Evolutionary conservation across 2,329 filamentous ascomycete genomes (phyloP), one percentile per base, ranked within the genome.

Genomic region (Dactylella cylindrospora): DNA sequence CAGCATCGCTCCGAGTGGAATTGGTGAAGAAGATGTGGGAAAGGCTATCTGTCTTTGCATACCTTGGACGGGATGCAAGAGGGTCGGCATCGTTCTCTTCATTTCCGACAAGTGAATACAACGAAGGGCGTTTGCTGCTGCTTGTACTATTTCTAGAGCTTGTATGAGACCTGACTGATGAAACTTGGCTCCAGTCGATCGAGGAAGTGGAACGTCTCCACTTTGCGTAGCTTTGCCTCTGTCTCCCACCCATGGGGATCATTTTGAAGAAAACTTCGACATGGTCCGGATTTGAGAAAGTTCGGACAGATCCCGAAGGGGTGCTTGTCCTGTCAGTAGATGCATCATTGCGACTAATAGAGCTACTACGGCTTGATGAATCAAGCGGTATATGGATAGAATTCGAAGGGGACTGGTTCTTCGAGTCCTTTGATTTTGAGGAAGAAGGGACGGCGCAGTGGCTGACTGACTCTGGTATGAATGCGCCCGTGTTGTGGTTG

Each of bases 251-350:
- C 15, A 61, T 23, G 22, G 55, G 55, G 12, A 61, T 61, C 55
- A 61, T 61, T 43, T 61, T 61, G 29, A 61, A 61, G 41, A 61
- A 61, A 12, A 61, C 55, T 49, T 61, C 55, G 12, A 61, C 55
- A 52, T 61, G 46, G 41, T 61, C 55, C 20, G 33, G 17, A 23
- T 44, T 47, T 6, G 46, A 41, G 13, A 12, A 10, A n/a, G 22
- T 7, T 22, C 47, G 10, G 29, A 40, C 47, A 8, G 26, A 25
- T 25, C 47, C 47, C 35, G 55, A 38, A 15, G 3, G 29, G 5
- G 28, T 39, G 7, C 47, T 47, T n/a, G 40, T 19, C 23, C 26
- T 25, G 36, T 61, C 41, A 44, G 52, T 38, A 19, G 19, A 38
- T 17, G 5, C 28, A 10, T 23, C 10, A 20, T 47, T 43, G 20